Percentiles rank a stretch among this genome's conserved stretches.
These are phyloP conservation scores for Dioszegia crocea DNA, from an alignment of 768 basidiomycete genomes.

Conservation along the genomic window DNA sequence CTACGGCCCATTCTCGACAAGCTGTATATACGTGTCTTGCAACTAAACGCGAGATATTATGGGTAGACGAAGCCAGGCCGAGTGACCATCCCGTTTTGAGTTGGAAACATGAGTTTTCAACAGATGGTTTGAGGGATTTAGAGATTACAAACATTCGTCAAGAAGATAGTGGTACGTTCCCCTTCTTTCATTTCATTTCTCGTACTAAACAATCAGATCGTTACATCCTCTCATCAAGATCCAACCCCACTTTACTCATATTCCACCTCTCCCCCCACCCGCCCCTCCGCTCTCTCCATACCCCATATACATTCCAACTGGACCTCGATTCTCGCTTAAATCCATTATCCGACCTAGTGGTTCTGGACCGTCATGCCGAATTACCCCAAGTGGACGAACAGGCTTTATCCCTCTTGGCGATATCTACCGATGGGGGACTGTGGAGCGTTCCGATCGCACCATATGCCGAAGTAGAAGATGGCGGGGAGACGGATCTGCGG, in stretches of 20 bases:
- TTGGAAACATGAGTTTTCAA: conserved; percentile 32
- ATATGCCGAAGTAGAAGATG: background rate
- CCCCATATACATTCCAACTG: background rate
- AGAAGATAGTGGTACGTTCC: conserved; percentile 13
- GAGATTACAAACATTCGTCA: conserved; percentile 13
- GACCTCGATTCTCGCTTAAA: background rate
- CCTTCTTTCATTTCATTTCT: background rate
- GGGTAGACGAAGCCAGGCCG: conserved; percentile 24
- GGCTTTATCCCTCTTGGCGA: background rate
- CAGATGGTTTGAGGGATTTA: conserved; percentile 13
- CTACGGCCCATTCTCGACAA: conserved; percentile 14
- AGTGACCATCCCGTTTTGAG: conserved; percentile 12
- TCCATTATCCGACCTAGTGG: background rate
- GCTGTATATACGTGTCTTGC: conserved; percentile 12
- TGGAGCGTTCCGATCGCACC: conserved; percentile 1
- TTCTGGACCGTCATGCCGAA: background rate
- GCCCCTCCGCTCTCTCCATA: conserved; percentile 7
- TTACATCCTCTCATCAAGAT: conserved; percentile 21
- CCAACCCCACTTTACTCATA: conserved; percentile 12
- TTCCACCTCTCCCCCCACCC: conserved; percentile 13
- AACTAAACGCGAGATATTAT: conserved; percentile 31
- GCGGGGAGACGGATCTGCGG: background rate
- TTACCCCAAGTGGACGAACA: background rate
- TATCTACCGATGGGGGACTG: background rate
- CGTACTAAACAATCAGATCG: conserved; percentile 9